Base-by-base conservation (phyloP, 805 yeast genomes). In the Nakazawaea wickerhamii region DNA sequence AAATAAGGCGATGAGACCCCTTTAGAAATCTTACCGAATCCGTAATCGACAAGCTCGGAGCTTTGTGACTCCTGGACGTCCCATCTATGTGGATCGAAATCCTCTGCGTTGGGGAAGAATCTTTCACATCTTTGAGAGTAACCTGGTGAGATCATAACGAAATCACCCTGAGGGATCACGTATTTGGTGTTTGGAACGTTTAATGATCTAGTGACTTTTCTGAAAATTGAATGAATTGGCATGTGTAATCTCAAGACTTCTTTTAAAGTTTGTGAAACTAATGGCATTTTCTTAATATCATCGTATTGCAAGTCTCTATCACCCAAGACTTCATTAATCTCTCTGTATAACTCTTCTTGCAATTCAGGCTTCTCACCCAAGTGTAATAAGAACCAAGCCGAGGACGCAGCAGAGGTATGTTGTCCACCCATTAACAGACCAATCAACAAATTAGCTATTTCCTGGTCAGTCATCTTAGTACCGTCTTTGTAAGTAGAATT, bases 351-450 rank as follows among this genome's bases (percentile, higher is more conserved):
- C 58, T 82, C 84, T 47, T 90, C 84, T 68, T 88, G 96, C 47
- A 91, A 67, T 31, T 85, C 84, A 33, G 95, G 95, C 55, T 79
- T 72, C 55, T 84, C 95, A 51, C 90, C 98, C 48, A 93, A 73
- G 60, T 93, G 98, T 50, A 93, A 73, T 59, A 93, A 70, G 57
- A 81, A 80, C 99, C 99, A 93, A 14, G 98, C 86, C 32, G 95
- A 85, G 18, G 99, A 93, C 22, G 98, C 77, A 34, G 98, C 95
- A 50, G 95, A 84, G 20, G 99, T 93, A 64, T 93, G 99, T 70
- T 93, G 99, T 49, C 99, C 99, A 56, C 99, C 99, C 99, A 93
- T 93, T 48, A 93, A 72, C 45, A 93, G 83, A 63, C 98, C 99
- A 64, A 93, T 91, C 63, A 89, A 71, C 63, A 93, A 71, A 65